Conservation (phyloP, 768 basidiomycete species). For the Suillus decipiens region DNA sequence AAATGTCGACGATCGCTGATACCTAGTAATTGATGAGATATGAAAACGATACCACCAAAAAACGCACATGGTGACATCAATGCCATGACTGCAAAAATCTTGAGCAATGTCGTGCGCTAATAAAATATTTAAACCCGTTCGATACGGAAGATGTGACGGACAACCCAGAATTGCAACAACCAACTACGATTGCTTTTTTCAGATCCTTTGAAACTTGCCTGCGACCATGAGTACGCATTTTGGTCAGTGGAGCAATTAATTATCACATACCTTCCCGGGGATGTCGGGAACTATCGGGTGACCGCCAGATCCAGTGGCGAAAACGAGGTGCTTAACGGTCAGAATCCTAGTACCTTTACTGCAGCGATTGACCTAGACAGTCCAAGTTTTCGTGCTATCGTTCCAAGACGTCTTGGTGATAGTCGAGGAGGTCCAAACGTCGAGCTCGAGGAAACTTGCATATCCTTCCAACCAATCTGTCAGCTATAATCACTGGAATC, state of each 20-base stretch:
- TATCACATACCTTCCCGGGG: conserved; percentile 15
- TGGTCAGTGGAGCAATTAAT: neutral
- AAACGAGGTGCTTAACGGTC: conserved; percentile 51
- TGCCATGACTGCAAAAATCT: conserved; percentile 32
- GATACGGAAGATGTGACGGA: neutral
- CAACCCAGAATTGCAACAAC: conserved; percentile 65
- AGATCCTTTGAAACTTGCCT: conserved; percentile 57
- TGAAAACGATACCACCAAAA: neutral
- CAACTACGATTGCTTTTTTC: conserved; percentile 69
- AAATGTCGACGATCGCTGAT: conserved; percentile 28
- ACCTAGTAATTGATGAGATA: conserved; percentile 17
- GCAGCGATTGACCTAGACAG: conserved; percentile 40
- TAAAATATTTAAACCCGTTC: neutral
- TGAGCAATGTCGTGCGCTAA: conserved; percentile 40
- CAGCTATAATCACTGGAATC: conserved; percentile 38
- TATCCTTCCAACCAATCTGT: conserved; percentile 70
- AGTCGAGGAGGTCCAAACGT: conserved; percentile 59
- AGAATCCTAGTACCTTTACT: conserved; percentile 37
- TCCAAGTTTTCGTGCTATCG: conserved; percentile 44
- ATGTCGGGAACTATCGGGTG: conserved; percentile 46
- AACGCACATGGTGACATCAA: conserved; percentile 32
- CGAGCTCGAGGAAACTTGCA: conserved; percentile 57
- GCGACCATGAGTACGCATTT: neutral
- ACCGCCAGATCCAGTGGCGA: conserved; percentile 56
- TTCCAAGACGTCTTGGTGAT: conserved; percentile 41